phyloP scores from a whole-genome alignment of 179 eudicot species.

The Monotropa hypopitys region DNA sequence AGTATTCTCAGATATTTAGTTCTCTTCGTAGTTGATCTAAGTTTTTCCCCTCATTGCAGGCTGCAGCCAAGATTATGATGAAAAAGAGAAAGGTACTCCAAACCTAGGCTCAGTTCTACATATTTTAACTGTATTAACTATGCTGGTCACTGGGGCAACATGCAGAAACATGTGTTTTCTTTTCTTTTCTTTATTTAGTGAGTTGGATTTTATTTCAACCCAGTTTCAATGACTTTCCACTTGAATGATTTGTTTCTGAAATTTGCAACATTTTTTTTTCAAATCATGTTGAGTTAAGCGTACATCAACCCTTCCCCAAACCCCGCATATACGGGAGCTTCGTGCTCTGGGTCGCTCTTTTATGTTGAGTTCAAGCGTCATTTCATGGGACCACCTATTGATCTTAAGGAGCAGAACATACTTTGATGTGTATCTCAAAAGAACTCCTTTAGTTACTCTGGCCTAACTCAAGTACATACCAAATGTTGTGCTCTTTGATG shows the following conservation, averaged over 20 bases:
- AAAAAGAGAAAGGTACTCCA: constrained; percentile 67
- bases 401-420: background rate
- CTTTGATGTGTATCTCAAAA: background rate
- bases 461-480: background rate
- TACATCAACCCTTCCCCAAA: too few relatives aligned
- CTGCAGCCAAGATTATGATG: constrained; percentile 76
- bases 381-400: background rate
- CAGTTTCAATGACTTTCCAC: background rate
- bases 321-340: too few relatives aligned
- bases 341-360: too few relatives aligned
- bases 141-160: background rate
- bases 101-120: background rate
- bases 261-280: background rate
- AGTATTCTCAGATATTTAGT: background rate
- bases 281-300: background rate
- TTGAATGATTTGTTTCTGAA: background rate
- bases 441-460: background rate
- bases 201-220: background rate
- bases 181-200: background rate
- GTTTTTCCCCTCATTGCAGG: constrained; percentile 33
- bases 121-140: background rate
- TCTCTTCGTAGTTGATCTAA: constrained; percentile 1
- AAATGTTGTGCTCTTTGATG: background rate
- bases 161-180: background rate
- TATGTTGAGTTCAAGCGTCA: background rate